phyloP scores from a whole-genome alignment of 1,284 basidiomycete genomes.

The Cutaneotrichosporon sp. region DNA sequence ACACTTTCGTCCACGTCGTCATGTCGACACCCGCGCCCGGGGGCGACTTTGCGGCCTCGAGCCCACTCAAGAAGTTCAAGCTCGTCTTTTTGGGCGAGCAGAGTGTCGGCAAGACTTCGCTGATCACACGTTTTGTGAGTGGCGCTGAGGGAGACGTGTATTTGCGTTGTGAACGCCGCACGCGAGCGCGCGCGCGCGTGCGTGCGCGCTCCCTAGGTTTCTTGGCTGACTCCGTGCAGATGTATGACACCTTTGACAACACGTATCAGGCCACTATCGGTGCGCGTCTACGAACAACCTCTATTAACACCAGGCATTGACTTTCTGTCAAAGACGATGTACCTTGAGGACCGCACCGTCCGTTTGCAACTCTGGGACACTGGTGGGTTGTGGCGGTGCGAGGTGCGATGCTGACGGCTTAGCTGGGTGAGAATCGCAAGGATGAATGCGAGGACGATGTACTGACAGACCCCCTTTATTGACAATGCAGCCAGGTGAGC shows the following conservation, averaged over 20 bases:
- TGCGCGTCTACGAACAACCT: slow-evolving; percentile 3
- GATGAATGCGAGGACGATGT: neutral
- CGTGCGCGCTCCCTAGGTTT: neutral
- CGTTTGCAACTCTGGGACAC: slow-evolving; percentile 98
- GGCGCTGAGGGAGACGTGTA: too few relatives aligned
- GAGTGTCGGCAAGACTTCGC: slow-evolving; percentile 91
- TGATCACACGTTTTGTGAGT: slow-evolving; percentile 80
- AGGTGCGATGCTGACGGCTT: slow-evolving; percentile 14
- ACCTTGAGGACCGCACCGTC: slow-evolving; percentile 96
- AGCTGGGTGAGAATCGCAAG: slow-evolving; percentile 30
- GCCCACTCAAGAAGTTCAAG: slow-evolving; percentile 87
- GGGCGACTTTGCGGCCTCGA: slow-evolving; percentile 20
- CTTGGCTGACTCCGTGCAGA: slow-evolving; percentile 54
- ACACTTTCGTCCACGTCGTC: neutral
- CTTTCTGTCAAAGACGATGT: slow-evolving; percentile 99
- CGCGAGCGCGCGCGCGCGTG: neutral
- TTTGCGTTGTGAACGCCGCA: too few relatives aligned
- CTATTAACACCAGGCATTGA: slow-evolving; percentile 64
- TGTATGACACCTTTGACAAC: slow-evolving; percentile 99
- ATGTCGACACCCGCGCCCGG: slow-evolving; percentile 13
- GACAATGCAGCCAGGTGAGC: slow-evolving; percentile 33
- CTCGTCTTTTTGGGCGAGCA: slow-evolving; percentile 90
- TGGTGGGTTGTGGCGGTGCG: slow-evolving; percentile 53
- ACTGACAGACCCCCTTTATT: slow-evolving; percentile 1
- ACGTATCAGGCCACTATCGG: slow-evolving; percentile 99